Conservation (phyloP, 192 early-diverging fungal species). For the Podila verticillata region DNA sequence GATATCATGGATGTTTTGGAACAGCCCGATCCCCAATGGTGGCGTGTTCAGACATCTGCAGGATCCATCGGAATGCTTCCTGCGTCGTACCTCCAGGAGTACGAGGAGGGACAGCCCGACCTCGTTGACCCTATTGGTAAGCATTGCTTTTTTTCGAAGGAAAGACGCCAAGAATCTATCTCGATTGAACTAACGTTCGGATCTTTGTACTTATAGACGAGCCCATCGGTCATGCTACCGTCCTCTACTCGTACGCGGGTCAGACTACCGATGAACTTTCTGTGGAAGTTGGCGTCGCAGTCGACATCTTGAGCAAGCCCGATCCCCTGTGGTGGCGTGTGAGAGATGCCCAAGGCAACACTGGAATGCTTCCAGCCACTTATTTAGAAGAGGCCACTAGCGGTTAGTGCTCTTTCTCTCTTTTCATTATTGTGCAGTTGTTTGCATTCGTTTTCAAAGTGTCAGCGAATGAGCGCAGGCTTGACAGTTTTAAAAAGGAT, state of each 20-base stretch:
- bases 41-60: conserved; percentile 51
- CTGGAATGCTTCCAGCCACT: conserved; percentile 54
- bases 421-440: conserved; percentile 1
- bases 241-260: conserved; percentile 27
- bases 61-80: conserved; percentile 55
- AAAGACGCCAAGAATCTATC: no score
- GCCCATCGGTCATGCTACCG: conserved; percentile 20
- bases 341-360: conserved; percentile 32
- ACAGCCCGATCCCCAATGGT: conserved; percentile 59
- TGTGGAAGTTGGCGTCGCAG: conserved; percentile 66
- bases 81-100: conserved; percentile 60
- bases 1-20: conserved; percentile 68
- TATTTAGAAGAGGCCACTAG: conserved; percentile 57
- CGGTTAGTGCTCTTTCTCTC: conserved; percentile 43
- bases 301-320: conserved; percentile 63
- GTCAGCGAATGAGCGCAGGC: neutral
- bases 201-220: conserved; percentile 3
- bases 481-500: neutral
- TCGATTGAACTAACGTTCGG: neutral
- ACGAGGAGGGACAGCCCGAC: conserved; percentile 25
- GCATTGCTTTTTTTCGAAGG: neutral
- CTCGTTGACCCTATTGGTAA: conserved; percentile 10
- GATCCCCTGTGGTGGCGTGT: conserved; percentile 54
- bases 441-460: neutral
- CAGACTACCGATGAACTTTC: conserved; percentile 64